These are phyloP conservation scores for Epichloe gansuensis DNA, from an alignment of 2,329 filamentous ascomycete species.

Conservation along the genomic window DNA sequence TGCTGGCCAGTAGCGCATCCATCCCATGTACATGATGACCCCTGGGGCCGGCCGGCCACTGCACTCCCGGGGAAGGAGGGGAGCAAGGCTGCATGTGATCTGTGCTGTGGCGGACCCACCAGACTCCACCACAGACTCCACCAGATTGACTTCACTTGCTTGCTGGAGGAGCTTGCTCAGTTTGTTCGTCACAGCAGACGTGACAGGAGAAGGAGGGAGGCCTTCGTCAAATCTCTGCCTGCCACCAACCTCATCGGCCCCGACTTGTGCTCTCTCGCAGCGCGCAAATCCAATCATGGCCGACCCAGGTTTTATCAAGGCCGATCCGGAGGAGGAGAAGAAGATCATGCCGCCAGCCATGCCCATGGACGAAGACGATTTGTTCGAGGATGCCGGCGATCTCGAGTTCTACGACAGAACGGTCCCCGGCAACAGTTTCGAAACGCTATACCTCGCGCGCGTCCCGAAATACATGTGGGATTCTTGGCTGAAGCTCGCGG, in stretches of 20 bases:
- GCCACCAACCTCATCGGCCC: background rate
- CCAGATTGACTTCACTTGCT: too few species aligned
- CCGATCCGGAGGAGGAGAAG: conserved; percentile 35
- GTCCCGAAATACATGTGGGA: conserved; percentile 74
- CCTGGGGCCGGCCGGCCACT: too few species aligned
- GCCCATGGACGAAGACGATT: conserved; percentile 49
- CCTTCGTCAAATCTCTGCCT: background rate
- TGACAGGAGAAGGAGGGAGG: too few species aligned
- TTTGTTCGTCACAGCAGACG: too few species aligned
- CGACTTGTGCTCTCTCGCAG: background rate
- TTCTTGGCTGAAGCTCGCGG: conserved; percentile 46
- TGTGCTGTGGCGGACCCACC: too few species aligned
- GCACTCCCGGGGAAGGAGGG: too few species aligned
- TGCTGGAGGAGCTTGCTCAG: too few species aligned
- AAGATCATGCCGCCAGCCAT: conserved; percentile 22
- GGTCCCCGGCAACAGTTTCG: conserved; percentile 25
- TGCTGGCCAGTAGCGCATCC: too few species aligned
- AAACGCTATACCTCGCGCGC: conserved; percentile 57
- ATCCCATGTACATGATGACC: too few species aligned
- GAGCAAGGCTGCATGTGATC: too few species aligned
- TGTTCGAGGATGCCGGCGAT: conserved; percentile 50
- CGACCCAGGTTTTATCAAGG: conserved; percentile 31
- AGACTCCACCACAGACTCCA: too few species aligned
- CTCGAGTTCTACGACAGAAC: conserved; percentile 42
- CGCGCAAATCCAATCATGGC: conserved; percentile 15